phyloP scores from a whole-genome alignment of 1,284 basidiomycete species.

The Cystobasidiaceae sp. region DNA sequence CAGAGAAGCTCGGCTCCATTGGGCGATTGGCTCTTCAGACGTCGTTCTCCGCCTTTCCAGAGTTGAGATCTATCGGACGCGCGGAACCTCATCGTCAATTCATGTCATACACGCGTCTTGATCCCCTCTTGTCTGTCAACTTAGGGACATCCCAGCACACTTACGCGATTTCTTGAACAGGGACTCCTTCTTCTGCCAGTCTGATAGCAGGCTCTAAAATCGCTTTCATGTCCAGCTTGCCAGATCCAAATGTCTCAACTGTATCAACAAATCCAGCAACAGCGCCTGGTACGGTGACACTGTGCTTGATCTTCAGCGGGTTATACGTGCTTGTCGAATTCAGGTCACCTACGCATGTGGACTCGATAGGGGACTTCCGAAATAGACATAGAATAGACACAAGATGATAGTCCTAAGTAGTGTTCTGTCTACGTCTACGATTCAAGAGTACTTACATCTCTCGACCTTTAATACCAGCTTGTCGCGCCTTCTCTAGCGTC shows the following conservation, averaged over 20 bases:
- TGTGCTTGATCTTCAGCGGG: slow-evolving; percentile 26
- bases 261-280: slow-evolving; percentile 92
- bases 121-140: no score
- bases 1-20: slow-evolving; percentile 78
- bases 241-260: slow-evolving; percentile 72
- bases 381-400: neutral
- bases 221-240: slow-evolving; percentile 70
- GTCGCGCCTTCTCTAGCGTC: slow-evolving; percentile 65
- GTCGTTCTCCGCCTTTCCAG: slow-evolving; percentile 69
- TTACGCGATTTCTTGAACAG: slow-evolving; percentile 10
- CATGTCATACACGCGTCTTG: no score
- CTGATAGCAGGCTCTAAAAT: slow-evolving; percentile 64
- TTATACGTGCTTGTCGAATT: neutral
- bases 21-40: slow-evolving; percentile 74
- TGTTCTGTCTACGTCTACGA: no score
- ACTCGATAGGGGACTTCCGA: slow-evolving; percentile 6
- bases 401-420: slow-evolving; percentile 32
- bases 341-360: slow-evolving; percentile 37
- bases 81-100: no score
- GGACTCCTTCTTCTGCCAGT: slow-evolving; percentile 43
- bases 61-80: slow-evolving; percentile 19
- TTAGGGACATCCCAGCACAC: neutral
- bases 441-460: slow-evolving; percentile 42
- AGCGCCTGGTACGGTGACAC: slow-evolving; percentile 86
- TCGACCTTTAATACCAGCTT: slow-evolving; percentile 62